These are phyloP conservation scores for Psilocybe azurescens DNA, from an alignment of 768 basidiomycete genomes.

Conservation along the genomic window DNA sequence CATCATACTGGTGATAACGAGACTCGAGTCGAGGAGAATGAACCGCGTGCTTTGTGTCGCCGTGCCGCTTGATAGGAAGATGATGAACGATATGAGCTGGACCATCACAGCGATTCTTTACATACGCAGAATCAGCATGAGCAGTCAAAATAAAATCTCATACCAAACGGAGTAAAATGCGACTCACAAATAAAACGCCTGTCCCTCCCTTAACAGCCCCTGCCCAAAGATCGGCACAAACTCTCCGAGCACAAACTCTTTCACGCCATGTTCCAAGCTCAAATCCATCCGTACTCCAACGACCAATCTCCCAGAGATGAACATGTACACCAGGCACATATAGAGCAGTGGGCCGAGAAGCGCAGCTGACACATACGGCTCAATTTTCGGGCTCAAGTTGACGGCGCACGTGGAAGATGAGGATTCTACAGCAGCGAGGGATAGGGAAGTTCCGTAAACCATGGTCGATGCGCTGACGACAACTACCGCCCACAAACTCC, in stretches of 20 bases:
- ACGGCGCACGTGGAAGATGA: not conserved
- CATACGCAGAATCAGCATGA: too few relatives aligned
- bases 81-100: slow-evolving; percentile 20
- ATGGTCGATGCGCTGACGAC: slow-evolving; percentile 7
- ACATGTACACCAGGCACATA: slow-evolving; percentile 15
- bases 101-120: slow-evolving; percentile 12
- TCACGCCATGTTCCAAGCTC: not conserved
- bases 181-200: slow-evolving; percentile 17
- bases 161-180: not conserved
- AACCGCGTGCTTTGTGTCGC: slow-evolving; percentile 4
- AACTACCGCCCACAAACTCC: slow-evolving; percentile 8
- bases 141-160: too few relatives aligned
- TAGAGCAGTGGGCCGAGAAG: slow-evolving; percentile 16
- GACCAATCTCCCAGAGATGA: slow-evolving; percentile 14
- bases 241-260: slow-evolving; percentile 7
- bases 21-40: slow-evolving; percentile 6
- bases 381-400: not conserved
- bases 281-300: slow-evolving; percentile 8
- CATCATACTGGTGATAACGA: slow-evolving; percentile 14
- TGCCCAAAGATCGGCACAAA: slow-evolving; percentile 5
- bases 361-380: slow-evolving; percentile 10
- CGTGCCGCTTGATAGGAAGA: slow-evolving; percentile 10
- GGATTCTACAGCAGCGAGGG: not conserved
- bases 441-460: slow-evolving; percentile 4
- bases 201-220: slow-evolving; percentile 16